Conservation (phyloP, 139 green algal species). For the Chlorella sp. region DNA sequence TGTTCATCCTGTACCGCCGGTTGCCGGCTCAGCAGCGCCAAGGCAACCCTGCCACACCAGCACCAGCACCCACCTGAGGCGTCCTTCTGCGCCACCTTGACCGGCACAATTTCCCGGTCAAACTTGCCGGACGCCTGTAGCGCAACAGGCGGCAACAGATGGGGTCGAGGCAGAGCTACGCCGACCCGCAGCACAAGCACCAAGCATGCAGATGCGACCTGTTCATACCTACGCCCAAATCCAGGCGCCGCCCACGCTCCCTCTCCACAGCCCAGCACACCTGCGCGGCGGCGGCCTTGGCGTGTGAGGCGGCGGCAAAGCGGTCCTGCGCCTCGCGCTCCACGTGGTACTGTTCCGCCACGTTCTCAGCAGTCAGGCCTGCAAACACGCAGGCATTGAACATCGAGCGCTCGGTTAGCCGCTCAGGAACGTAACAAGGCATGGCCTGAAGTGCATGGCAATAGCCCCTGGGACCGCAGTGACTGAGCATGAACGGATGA, state of each 20-base stretch:
- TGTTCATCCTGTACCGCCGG: too few species aligned
- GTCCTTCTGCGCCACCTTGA: constrained; percentile 84
- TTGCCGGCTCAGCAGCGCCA: too few species aligned
- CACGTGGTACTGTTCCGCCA: constrained; percentile 89
- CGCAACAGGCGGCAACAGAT: neutral
- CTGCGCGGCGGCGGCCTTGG: constrained; percentile 64
- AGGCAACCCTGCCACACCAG: too few species aligned
- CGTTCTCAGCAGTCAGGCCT: constrained; percentile 96
- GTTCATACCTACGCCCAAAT: neutral
- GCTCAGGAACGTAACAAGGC: too few species aligned
- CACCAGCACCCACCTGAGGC: constrained; percentile 24
- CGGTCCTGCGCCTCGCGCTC: constrained; percentile 81
- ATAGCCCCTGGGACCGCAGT: too few species aligned
- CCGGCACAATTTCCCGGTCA: constrained; percentile 93
- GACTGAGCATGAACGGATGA: too few species aligned
- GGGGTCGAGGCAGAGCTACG: neutral
- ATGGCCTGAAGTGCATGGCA: too few species aligned
- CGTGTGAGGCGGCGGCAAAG: constrained; percentile 80
- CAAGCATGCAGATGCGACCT: neutral
- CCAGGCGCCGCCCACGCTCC: neutral
- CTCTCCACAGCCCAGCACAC: neutral
- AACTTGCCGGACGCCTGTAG: constrained; percentile 78
- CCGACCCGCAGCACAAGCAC: neutral
- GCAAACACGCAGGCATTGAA: neutral
- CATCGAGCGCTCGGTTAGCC: too few species aligned